Base-by-base conservation (phyloP, 192 early-diverging fungal species). In the Backusella sp. region DNA sequence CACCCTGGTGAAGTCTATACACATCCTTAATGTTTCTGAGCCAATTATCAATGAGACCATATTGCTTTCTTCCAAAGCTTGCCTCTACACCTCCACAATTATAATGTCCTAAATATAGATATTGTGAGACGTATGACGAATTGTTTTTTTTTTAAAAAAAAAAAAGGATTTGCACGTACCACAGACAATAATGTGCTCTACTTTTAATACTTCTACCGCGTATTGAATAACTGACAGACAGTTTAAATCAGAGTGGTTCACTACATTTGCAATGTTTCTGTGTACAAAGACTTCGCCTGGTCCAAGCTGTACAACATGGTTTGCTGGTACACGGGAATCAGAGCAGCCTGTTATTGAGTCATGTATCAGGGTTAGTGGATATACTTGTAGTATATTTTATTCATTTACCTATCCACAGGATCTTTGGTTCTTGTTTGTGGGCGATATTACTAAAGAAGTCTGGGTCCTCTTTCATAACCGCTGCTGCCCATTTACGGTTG, bases 211-310 rank as follows among this genome's bases (percentile, higher is more conserved):
- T 66, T 95, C 91, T 68, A 99, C 95, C 26, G 97, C 95, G 73
- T 95, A 99, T 84, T 98, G 93, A 59, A 99, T 87, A 42, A 97
- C 97, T 6, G 92, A 93, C 7, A 95, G 86, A 41, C 84, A 85
- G 76, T 89, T 96, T 76, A 96, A 77, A 82, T 99, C 98, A 32
- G 91, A 88, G 81, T 91, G 88, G 6, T 84, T 84, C 34, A 98
- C 90, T 49, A 94, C 91, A 85, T 98, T 98, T 76, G 96, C 98
- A 72, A 99, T 97, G 87, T 98, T 99, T 77, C 98, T 89, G 85
- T 98, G 96, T 12, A 98, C 94, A 84, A 99, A 99, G 39, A 98
- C 85, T 73, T 98, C 95, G 19, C 97, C 97, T 12, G 92, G 91
- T 32, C 85, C 84, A 26, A 86, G 74, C 73, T 86, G 85, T 12